Conservation (phyloP, 2,329 filamentous ascomycete species). For the Phyllosticta citribraziliensis region DNA sequence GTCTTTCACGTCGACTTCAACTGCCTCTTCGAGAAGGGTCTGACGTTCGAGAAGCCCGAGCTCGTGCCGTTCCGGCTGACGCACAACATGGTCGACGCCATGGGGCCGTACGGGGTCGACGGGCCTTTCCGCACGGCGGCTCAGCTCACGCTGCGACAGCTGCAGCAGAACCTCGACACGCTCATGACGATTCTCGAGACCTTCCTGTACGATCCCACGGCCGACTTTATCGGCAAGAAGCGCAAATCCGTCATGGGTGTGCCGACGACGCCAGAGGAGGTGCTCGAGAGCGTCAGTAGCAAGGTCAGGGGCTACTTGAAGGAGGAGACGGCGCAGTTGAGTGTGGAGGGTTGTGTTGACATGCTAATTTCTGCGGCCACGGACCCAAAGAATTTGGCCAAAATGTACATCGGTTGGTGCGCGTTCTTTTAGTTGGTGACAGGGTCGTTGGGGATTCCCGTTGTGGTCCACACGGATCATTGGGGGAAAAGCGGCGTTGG, state of each 20-base stretch:
- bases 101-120: conserved; percentile 90
- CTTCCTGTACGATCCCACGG: conserved; percentile 92
- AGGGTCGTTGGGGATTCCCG: not conserved
- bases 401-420: conserved; percentile 98
- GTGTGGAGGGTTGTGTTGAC: conserved; percentile 95
- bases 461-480: no score
- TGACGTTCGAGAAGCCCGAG: conserved; percentile 91
- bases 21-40: conserved; percentile 95
- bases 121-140: conserved; percentile 82
- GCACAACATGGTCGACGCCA: conserved; percentile 97
- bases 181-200: conserved; percentile 96
- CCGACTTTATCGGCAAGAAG: conserved; percentile 72
- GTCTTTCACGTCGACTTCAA: conserved; percentile 99
- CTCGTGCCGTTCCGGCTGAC: conserved; percentile 92
- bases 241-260: conserved; percentile 45
- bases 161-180: conserved; percentile 88
- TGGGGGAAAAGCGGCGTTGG: no score
- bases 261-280: conserved; percentile 63
- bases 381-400: conserved; percentile 66
- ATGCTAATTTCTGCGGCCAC: conserved; percentile 83
- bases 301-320: conserved; percentile 79
- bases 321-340: conserved; percentile 83
- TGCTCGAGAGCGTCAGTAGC: conserved; percentile 77
- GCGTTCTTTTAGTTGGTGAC: conserved; percentile 46
- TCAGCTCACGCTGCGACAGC: conserved; percentile 74